These are phyloP conservation scores for Colletotrichum phormii DNA, from an alignment of 2,329 filamentous ascomycete genomes.

Conservation along the genomic window DNA sequence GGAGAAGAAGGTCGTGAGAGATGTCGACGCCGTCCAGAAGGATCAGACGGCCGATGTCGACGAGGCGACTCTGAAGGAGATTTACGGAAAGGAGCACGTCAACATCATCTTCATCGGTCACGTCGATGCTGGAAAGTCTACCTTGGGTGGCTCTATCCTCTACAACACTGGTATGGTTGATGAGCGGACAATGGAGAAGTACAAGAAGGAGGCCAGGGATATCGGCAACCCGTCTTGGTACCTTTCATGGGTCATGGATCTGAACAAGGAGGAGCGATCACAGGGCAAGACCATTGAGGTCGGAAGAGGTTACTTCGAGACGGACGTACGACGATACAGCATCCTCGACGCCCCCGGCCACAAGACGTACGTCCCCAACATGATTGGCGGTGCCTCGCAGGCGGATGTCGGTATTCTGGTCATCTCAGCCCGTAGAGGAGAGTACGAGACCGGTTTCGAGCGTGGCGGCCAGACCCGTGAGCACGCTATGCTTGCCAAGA, in stretches of 20 bases:
- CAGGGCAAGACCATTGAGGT: constrained; percentile 99
- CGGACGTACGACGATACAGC: constrained; percentile 94
- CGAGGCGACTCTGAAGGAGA: constrained; percentile 84
- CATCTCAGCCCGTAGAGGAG: constrained; percentile 95
- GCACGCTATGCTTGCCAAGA: constrained; percentile 98
- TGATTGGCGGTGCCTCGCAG: constrained; percentile 96
- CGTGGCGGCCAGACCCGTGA: constrained; percentile 95
- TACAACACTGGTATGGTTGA: constrained; percentile 99
- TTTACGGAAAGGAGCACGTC: constrained; percentile 92
- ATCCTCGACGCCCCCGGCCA: constrained; percentile 97
- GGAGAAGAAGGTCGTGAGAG: constrained; percentile 67
- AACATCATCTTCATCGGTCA: constrained; percentile 99
- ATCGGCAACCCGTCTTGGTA: constrained; percentile 98
- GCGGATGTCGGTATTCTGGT: constrained; percentile 95
- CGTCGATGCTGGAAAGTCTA: constrained; percentile 98
- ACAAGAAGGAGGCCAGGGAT: constrained; percentile 96
- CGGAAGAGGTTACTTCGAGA: constrained; percentile 95
- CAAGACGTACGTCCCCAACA: constrained; percentile 97
- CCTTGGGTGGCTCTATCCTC: constrained; percentile 91
- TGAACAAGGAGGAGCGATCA: constrained; percentile 94
- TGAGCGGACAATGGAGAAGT: constrained; percentile 97
- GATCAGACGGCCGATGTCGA: constrained; percentile 82
- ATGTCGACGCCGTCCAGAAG: constrained; percentile 86
- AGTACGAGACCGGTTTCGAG: constrained; percentile 99
- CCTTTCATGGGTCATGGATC: constrained; percentile 95